Evolutionary conservation across 352 stramenopile species (phyloP), one percentile per base, ranked within the genome.

Genomic region (Hyaloperonospora arabidopsidis): DNA sequence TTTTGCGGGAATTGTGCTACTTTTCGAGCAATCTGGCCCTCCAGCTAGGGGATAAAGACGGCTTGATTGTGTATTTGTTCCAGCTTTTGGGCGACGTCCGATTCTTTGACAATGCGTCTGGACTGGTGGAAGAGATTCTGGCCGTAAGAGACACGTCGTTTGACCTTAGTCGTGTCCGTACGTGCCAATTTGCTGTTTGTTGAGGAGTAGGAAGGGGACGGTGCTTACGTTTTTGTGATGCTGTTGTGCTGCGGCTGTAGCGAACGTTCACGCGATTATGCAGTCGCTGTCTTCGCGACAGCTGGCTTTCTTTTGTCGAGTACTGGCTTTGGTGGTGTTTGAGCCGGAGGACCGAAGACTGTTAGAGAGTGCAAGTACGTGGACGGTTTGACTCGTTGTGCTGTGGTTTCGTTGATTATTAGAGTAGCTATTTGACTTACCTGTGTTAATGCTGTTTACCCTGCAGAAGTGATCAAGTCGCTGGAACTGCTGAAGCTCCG

Each of bases 261-360:
- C 93, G 2, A 76, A 94, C 47, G 80, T 98, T n/a, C 89, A 97
- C 54, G 47, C 70, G 5, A 83, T 98, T 44, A 77, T 97, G 43
- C 63, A 82, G 45, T 80, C 79, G 22, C 84, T 98, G 48, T 95
- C 78, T 8, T 95, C 86, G 29, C 79, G 92, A 12, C 90, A 98
- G 52, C 68, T 98, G 38, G 91, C 93, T 12, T 95, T 97, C 67
- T 97, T 98, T 65, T 98, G 92, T 47, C 86, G 94, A n/a, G 90
- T 98, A 25, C 73, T 98, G 19, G 93, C 90, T 2, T 73, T 98
- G 6, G 76, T 98, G 5, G 76, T 98, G 18, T 98, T 98, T 70
- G 92, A 98, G 58, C 91, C 91, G 1, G 94, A 98, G 63, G 94
- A 97, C 58, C 82, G 94, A 15, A 80, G 95, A 29, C 67, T 97